Conservation (phyloP, 441 rosid genomes). For the Syzygium syzygioides region DNA sequence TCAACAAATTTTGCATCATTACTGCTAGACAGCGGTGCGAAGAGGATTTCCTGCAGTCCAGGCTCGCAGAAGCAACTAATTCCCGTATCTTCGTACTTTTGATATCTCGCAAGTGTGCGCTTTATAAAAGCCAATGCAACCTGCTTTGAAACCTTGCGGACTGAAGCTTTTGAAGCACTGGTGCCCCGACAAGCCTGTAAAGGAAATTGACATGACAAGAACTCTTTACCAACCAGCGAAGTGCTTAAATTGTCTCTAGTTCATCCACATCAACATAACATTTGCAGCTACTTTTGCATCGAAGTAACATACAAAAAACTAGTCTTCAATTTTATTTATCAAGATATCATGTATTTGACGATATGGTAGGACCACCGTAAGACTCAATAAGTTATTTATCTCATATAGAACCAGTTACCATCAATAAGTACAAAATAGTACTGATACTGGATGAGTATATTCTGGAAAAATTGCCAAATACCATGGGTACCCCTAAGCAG, state of each 20-base stretch:
- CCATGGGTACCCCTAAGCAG: neutral
- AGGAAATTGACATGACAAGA: neutral
- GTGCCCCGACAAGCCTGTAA: constrained; percentile 74
- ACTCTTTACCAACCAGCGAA: neutral
- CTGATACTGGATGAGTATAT: neutral
- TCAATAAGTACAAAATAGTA: neutral
- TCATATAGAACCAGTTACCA: neutral
- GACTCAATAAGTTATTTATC: neutral
- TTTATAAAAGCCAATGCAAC: constrained; percentile 63
- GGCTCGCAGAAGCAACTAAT: constrained; percentile 77
- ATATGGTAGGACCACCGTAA: neutral
- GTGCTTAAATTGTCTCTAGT: neutral
- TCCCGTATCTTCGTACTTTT: constrained; percentile 67
- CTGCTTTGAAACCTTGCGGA: constrained; percentile 72
- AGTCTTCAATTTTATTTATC: neutral
- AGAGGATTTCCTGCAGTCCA: constrained; percentile 61
- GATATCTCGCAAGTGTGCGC: constrained; percentile 73
- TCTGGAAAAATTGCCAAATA: neutral
- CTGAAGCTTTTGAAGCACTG: constrained; percentile 41
- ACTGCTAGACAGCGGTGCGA: constrained; percentile 49
- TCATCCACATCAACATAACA: neutral
- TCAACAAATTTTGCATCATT: constrained; percentile 74
- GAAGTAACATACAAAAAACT: neutral
- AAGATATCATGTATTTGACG: neutral
- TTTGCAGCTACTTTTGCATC: neutral